Base-by-base conservation (phyloP, 2,329 filamentous ascomycete genomes). In the Huntiella decipiens region DNA sequence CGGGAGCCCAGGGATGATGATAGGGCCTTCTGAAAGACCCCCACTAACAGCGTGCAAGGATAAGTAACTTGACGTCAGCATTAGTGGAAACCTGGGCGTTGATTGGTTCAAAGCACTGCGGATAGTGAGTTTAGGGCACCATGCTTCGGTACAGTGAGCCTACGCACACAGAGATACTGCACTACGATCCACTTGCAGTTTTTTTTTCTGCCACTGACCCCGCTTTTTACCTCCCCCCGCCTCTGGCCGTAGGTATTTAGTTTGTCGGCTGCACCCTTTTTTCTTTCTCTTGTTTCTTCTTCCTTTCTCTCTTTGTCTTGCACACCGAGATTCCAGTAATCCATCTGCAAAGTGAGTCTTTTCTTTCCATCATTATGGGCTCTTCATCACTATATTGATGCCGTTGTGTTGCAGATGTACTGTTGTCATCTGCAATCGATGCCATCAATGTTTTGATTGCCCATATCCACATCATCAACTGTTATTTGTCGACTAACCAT, bases 261-360 rank as follows among this genome's bases (percentile, higher is more conserved):
- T 43, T 47, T 42, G 47, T 42, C 34, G 35, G 17, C 28, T 38
- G 35, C 42, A 36, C 43, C 31, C 49, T 15, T 35, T 33, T 36
- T 38, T 38, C 45, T 47, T 52, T 33, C 19, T 37, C 33, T 37
- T 38, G 46, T 51, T 50, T 45, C 48, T 41, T 50, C 32, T 43
- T 45, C 43, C 44, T 49, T 52, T 52, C 42, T 49, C 50, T 49
- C 49, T 45, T 44, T 47, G 37, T 45, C 46, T 43, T 50, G 48
- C 48, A 50, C 45, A 50, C 48, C 48, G 48, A 44, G 45, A 50
- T 50, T 50, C 48, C 44, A 43, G 48, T 45, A 50, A 50, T 50
- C 48, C 45, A 50, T 45, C 48, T 50, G 48, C 48, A 50, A 47
- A 50, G 45, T 50, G 33, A 47, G 48, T 50, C 22, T 28, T 7